phyloP scores from a whole-genome alignment of 2,329 filamentous ascomycete genomes.

The Penicillium brevicompactum region DNA sequence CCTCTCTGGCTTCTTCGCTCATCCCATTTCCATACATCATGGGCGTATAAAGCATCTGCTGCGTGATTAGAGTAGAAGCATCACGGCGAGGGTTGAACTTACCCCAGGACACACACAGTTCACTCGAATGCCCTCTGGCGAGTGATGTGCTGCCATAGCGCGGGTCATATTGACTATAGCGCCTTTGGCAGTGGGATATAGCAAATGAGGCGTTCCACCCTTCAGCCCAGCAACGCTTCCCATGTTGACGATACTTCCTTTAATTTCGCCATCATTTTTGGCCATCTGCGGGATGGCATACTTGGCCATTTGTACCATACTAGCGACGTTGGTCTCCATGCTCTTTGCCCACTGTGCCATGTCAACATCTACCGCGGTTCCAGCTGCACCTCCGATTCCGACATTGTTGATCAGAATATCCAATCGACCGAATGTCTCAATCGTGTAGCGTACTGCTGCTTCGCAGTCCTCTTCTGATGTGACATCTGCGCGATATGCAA shows the following conservation, averaged over 20 bases:
- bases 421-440: slow-evolving; percentile 53
- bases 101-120: slow-evolving; percentile 58
- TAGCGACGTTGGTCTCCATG: slow-evolving; percentile 64
- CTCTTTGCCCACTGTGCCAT: slow-evolving; percentile 59
- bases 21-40: slow-evolving; percentile 58
- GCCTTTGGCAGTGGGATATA: slow-evolving; percentile 58
- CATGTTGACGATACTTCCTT: slow-evolving; percentile 54
- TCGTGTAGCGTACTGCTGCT: slow-evolving; percentile 40
- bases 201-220: slow-evolving; percentile 55
- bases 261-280: slow-evolving; percentile 51
- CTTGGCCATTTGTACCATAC: slow-evolving; percentile 67
- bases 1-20: slow-evolving; percentile 52
- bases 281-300: slow-evolving; percentile 63
- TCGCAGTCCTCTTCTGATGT: slow-evolving; percentile 57
- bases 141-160: slow-evolving; percentile 60
- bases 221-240: slow-evolving; percentile 57
- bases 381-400: slow-evolving; percentile 60
- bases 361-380: slow-evolving; percentile 63
- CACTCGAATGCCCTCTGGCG: slow-evolving; percentile 52
- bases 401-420: slow-evolving; percentile 69
- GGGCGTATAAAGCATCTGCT: slow-evolving; percentile 55
- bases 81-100: not conserved
- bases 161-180: slow-evolving; percentile 59
- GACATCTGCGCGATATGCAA: slow-evolving; percentile 52
- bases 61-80: not conserved